Conservation (phyloP, 1,284 basidiomycete genomes). For the Puccinia polysora region DNA sequence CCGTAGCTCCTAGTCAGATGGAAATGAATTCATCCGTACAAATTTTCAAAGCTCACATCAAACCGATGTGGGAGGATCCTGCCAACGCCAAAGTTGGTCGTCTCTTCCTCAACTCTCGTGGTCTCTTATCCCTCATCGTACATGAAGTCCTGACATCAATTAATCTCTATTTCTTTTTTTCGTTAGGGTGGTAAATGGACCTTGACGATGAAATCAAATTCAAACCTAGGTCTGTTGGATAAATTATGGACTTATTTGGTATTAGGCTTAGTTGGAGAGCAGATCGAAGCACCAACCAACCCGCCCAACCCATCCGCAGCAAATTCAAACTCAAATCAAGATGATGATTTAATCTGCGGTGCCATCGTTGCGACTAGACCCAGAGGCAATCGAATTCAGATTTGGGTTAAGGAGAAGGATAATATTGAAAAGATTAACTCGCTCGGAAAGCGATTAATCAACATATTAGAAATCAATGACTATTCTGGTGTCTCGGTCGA, state of each 20-base stretch:
- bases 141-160: not conserved
- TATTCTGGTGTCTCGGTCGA: slow-evolving; percentile 30
- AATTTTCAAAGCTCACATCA: slow-evolving; percentile 78
- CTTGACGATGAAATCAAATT: slow-evolving; percentile 69
- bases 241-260: slow-evolving; percentile 83
- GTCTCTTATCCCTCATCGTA: not conserved
- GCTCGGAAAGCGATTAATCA: slow-evolving; percentile 74
- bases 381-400: slow-evolving; percentile 81
- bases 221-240: slow-evolving; percentile 72
- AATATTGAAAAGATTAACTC: slow-evolving; percentile 76
- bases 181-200: slow-evolving; percentile 81
- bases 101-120: not conserved
- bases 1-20: slow-evolving; percentile 79
- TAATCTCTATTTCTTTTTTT: slow-evolving; percentile 4
- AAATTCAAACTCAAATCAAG: not conserved
- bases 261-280: slow-evolving; percentile 84
- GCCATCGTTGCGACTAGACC: slow-evolving; percentile 74
- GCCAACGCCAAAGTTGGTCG: slow-evolving; percentile 66
- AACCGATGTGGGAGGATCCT: slow-evolving; percentile 93
- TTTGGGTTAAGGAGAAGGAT: slow-evolving; percentile 77
- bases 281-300: slow-evolving; percentile 60
- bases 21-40: slow-evolving; percentile 87
- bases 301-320: not conserved
- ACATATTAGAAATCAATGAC: slow-evolving; percentile 71
- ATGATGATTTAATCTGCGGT: slow-evolving; percentile 37